A percentile compares a stretch with the other conserved stretches of the same genome.
These are phyloP conservation scores for Diaporthe capsici DNA, from an alignment of 2,329 filamentous ascomycete species.

Conservation along the genomic window DNA sequence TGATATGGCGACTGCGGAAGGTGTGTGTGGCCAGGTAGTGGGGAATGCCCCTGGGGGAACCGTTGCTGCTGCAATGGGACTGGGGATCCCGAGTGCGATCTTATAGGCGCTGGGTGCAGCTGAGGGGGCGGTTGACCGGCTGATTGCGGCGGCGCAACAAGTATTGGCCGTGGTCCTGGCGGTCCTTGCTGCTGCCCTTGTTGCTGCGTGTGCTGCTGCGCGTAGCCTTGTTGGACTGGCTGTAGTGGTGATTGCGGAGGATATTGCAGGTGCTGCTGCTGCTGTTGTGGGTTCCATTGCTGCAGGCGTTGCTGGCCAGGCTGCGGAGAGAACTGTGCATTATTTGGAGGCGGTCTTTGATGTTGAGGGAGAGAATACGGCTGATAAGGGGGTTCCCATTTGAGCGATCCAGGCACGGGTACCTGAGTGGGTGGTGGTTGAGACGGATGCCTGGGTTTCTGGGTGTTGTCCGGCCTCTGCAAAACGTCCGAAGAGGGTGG, in stretches of 20 bases:
- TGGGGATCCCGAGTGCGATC: constrained; percentile 48
- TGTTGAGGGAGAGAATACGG: constrained; percentile 45
- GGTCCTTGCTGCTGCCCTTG: constrained; percentile 22
- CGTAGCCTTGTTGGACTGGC: constrained; percentile 36
- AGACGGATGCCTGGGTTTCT: constrained; percentile 49
- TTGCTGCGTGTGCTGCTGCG: constrained; percentile 14
- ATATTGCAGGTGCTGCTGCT: constrained; percentile 35
- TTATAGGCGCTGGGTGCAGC: constrained; percentile 44
- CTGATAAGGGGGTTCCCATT: constrained; percentile 60
- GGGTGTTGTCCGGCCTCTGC: constrained; percentile 52
- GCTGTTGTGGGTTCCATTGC: constrained; percentile 35
- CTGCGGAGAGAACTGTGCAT: constrained; percentile 35
- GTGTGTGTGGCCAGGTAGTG: constrained; percentile 33
- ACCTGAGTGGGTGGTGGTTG: constrained; percentile 45
- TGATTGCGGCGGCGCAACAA: constrained; percentile 53
- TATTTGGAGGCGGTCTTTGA: constrained; percentile 33
- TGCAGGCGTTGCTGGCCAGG: constrained; percentile 34
- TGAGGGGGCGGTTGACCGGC: constrained; percentile 50
- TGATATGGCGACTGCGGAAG: constrained; percentile 38
- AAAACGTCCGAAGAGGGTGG: constrained; percentile 48
- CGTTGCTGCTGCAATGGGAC: constrained; percentile 43
- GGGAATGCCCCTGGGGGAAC: constrained; percentile 32
- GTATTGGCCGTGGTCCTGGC: constrained; percentile 45
- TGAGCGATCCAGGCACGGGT: constrained; percentile 51
- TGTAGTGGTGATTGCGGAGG: constrained; percentile 42